Percentiles rank a stretch among this genome's conserved stretches.
phyloP scores from a whole-genome alignment of 805 yeast genomes.

The Saturnispora diversa region DNA sequence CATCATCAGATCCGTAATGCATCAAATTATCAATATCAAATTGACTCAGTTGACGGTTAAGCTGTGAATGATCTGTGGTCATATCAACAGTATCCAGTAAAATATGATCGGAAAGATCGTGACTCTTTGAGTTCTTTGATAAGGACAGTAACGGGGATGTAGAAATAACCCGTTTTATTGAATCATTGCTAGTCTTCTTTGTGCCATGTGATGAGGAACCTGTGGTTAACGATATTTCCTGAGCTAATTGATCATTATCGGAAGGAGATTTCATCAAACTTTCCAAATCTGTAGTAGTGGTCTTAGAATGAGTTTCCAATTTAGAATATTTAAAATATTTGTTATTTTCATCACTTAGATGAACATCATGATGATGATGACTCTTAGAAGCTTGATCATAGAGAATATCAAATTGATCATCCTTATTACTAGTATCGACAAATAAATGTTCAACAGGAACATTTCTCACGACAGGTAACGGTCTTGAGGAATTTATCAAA shows the following conservation, averaged over 20 bases:
- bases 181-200: not conserved
- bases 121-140: not conserved
- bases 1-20: slow-evolving; percentile 9
- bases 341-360: not conserved
- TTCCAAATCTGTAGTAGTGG: not conserved
- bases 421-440: not conserved
- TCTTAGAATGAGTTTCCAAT: not conserved
- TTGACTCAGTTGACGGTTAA: slow-evolving; percentile 27
- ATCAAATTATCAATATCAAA: slow-evolving; percentile 15
- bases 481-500: not conserved
- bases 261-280: not conserved
- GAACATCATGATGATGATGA: not conserved
- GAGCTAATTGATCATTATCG: not conserved
- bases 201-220: not conserved
- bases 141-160: not conserved
- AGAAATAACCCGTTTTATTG: not conserved
- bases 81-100: slow-evolving; percentile 11
- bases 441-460: slow-evolving; percentile 2
- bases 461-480: slow-evolving; percentile 1
- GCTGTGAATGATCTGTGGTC: slow-evolving; percentile 25
- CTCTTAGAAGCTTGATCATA: too few species aligned
- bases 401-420: not conserved
- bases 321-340: not conserved
- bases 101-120: slow-evolving; percentile 6
- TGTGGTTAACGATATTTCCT: slow-evolving; percentile 1